Conservation (phyloP, 2,329 filamentous ascomycete species). For the Pyrenophora tritici-repentis region DNA sequence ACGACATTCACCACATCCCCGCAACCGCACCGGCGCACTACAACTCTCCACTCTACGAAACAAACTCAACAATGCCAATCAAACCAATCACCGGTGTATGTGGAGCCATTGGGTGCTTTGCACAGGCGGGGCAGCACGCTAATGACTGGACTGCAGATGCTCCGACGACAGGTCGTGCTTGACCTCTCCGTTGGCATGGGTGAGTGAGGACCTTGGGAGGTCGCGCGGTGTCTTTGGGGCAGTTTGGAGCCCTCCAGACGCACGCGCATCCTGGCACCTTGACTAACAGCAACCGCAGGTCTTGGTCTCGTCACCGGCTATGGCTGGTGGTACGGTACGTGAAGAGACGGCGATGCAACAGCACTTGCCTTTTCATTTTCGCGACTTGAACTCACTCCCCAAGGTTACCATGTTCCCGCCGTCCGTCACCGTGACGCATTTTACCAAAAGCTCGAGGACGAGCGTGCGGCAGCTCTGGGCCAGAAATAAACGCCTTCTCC, state of each 20-base stretch:
- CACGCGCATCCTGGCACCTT: conserved; percentile 16
- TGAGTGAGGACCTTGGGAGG: conserved; percentile 49
- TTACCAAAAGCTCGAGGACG: conserved; percentile 67
- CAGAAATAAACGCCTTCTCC: conserved; percentile 32
- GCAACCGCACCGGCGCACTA: conserved; percentile 33
- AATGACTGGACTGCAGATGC: conserved; percentile 58
- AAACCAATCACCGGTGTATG: conserved; percentile 59
- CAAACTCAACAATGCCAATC: conserved; percentile 48
- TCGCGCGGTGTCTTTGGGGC: neutral
- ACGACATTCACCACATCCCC: conserved; percentile 35
- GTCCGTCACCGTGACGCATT: conserved; percentile 66
- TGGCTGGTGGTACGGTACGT: conserved; percentile 69
- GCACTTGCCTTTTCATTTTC: neutral
- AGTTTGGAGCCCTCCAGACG: conserved; percentile 8
- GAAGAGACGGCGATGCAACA: conserved; percentile 14
- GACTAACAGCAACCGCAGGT: conserved; percentile 51
- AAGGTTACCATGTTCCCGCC: conserved; percentile 68
- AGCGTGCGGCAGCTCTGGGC: conserved; percentile 58
- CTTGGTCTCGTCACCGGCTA: conserved; percentile 67
- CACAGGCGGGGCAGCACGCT: conserved; percentile 23
- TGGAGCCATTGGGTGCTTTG: conserved; percentile 40
- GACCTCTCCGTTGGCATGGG: conserved; percentile 69
- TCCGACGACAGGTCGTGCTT: conserved; percentile 68
- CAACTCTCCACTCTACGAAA: conserved; percentile 36
- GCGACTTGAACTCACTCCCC: conserved; percentile 6